These are phyloP conservation scores for Solanum verrucosum DNA, from an alignment of 257 asterid species.

Conservation along the genomic window DNA sequence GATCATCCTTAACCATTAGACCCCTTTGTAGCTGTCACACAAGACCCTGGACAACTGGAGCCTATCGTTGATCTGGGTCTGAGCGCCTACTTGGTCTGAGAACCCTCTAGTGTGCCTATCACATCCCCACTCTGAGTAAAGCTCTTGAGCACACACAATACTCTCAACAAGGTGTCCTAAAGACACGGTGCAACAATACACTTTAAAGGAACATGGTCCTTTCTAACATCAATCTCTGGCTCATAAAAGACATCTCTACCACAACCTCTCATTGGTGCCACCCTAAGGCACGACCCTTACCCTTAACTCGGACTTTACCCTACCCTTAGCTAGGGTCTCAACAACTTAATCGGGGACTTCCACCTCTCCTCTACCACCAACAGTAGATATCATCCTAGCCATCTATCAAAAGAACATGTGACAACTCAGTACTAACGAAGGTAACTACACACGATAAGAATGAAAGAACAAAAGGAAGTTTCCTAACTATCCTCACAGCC, in stretches of 20 bases:
- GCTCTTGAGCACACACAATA: neutral
- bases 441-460: neutral
- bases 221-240: no score
- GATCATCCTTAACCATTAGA: neutral
- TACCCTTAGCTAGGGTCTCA: neutral
- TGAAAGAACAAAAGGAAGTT: neutral
- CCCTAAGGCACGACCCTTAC: neutral
- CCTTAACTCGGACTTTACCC: neutral
- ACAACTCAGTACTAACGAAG: no score
- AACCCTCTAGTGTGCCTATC: neutral
- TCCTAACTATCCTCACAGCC: no score
- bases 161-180: neutral
- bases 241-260: no score
- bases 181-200: neutral
- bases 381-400: neutral
- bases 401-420: neutral
- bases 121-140: neutral
- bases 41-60: neutral
- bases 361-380: neutral
- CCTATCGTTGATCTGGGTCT: neutral
- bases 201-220: neutral
- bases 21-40: neutral
- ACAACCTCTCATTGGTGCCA: neutral
- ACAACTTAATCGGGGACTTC: neutral
- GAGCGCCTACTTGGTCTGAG: no score